phyloP scores from a whole-genome alignment of 208 protist genomes.

The Wallacemonas sp. region DNA sequence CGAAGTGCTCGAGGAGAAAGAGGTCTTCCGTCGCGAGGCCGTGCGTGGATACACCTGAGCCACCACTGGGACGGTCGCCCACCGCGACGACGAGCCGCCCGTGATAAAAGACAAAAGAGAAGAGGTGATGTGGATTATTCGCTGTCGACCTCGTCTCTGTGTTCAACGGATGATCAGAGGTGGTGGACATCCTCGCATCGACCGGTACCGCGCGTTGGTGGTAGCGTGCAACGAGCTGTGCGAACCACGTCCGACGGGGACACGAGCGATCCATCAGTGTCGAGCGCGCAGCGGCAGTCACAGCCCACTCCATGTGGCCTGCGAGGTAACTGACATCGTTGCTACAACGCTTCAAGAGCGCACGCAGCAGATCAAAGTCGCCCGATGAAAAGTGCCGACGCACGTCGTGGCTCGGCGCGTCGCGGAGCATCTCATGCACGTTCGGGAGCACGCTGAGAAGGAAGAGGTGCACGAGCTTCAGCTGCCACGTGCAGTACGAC shows the following conservation, averaged over 20 bases:
- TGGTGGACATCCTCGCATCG: no score
- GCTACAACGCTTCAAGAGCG: slow-evolving; percentile 49
- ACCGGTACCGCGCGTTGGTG: neutral
- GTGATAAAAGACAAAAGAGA: slow-evolving; percentile 43
- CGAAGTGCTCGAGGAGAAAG: slow-evolving; percentile 62
- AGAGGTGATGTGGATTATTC: slow-evolving; percentile 33
- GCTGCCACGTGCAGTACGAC: slow-evolving; percentile 34
- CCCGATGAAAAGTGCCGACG: slow-evolving; percentile 46
- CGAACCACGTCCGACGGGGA: neutral
- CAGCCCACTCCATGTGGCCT: slow-evolving; percentile 45
- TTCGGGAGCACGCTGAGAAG: slow-evolving; percentile 59
- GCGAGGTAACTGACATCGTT: slow-evolving; percentile 38
- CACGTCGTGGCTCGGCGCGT: slow-evolving; percentile 52
- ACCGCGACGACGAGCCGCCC: slow-evolving; percentile 29
- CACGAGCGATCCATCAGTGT: slow-evolving; percentile 7
- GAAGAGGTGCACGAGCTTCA: slow-evolving; percentile 47
- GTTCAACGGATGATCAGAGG: no score
- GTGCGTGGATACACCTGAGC: neutral
- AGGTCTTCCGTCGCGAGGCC: slow-evolving; percentile 47
- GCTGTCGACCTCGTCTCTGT: no score
- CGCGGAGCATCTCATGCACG: slow-evolving; percentile 40
- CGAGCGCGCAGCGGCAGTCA: slow-evolving; percentile 6
- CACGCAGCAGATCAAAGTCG: slow-evolving; percentile 43
- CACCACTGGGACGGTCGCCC: slow-evolving; percentile 10
- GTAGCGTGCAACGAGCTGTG: slow-evolving; percentile 4